phyloP scores from a whole-genome alignment of 768 basidiomycete genomes.

The Chalciporus pseudorubinellus region DNA sequence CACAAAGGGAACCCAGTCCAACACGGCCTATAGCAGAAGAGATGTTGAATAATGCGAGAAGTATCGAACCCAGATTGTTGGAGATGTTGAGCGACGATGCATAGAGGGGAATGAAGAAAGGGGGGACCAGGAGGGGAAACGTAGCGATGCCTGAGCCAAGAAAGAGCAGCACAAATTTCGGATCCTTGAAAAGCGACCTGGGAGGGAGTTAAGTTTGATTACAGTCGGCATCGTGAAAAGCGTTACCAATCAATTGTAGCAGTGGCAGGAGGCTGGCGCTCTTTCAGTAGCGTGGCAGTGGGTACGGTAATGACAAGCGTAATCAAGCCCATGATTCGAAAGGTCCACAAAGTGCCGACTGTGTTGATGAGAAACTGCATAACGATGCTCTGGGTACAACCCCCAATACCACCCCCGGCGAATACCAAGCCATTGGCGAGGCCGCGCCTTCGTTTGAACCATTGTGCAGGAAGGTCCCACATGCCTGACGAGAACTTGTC shows the following conservation, averaged over 20 bases:
- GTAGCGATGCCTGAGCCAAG: slow-evolving; percentile 34
- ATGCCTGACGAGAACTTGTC: slow-evolving; percentile 16
- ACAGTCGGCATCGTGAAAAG: not conserved
- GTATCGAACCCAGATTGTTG: slow-evolving; percentile 21
- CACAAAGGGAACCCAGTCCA: slow-evolving; percentile 28
- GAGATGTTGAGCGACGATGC: slow-evolving; percentile 29
- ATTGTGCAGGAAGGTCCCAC: slow-evolving; percentile 35
- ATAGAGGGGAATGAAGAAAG: slow-evolving; percentile 38
- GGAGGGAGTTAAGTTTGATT: not conserved
- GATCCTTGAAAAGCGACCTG: slow-evolving; percentile 32
- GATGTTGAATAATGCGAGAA: slow-evolving; percentile 35
- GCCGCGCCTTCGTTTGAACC: slow-evolving; percentile 33
- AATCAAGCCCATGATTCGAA: slow-evolving; percentile 30
- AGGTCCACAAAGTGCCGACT: slow-evolving; percentile 32
- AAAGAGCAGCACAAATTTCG: slow-evolving; percentile 27
- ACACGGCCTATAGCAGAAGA: slow-evolving; percentile 35
- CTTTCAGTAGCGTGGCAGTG: slow-evolving; percentile 27
- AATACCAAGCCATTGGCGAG: slow-evolving; percentile 37
- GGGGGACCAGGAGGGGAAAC: slow-evolving; percentile 36
- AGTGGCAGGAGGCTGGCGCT: slow-evolving; percentile 18
- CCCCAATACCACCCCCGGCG: slow-evolving; percentile 32
- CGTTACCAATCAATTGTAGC: slow-evolving; percentile 23
- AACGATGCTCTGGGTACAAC: slow-evolving; percentile 28
- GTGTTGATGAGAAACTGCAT: slow-evolving; percentile 27
- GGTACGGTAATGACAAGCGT: slow-evolving; percentile 28